phyloP scores from a whole-genome alignment of 805 yeast species.

The Pichia scutulata region DNA sequence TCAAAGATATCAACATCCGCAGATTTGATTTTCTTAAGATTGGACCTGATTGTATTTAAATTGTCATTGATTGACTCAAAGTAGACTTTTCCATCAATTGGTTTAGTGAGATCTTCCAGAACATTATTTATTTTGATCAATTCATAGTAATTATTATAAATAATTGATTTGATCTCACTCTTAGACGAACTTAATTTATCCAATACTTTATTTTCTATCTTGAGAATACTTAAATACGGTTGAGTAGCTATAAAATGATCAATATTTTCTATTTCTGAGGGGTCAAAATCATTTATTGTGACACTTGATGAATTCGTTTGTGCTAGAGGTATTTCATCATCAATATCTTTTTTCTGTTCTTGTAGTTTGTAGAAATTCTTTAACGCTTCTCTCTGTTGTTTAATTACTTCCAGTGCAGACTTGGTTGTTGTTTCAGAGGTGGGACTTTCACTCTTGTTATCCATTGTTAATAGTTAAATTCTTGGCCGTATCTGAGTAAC shows the following conservation, averaged over 20 bases:
- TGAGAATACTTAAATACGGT: slow-evolving; percentile 28
- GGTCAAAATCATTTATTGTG: slow-evolving; percentile 3
- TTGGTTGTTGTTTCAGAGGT: neutral
- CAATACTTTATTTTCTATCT: slow-evolving; percentile 34
- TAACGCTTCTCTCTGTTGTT: slow-evolving; percentile 32
- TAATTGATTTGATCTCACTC: slow-evolving; percentile 59
- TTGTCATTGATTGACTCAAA: slow-evolving; percentile 18
- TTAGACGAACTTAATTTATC: slow-evolving; percentile 44
- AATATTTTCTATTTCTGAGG: slow-evolving; percentile 17
- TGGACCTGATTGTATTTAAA: slow-evolving; percentile 20
- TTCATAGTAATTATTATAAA: slow-evolving; percentile 70
- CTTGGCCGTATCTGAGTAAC: too few species aligned
- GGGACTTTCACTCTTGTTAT: neutral
- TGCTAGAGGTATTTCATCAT: neutral
- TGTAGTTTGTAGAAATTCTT: slow-evolving; percentile 36
- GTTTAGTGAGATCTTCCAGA: slow-evolving; percentile 30
- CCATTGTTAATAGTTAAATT: too few species aligned
- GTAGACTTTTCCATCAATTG: slow-evolving; percentile 14
- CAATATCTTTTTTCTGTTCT: slow-evolving; percentile 13
- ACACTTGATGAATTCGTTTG: neutral
- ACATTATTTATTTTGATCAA: slow-evolving; percentile 59
- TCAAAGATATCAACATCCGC: slow-evolving; percentile 11
- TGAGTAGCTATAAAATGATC: slow-evolving; percentile 27
- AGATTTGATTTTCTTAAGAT: slow-evolving; percentile 6
- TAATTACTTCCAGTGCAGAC: neutral